Conservation (phyloP, 768 basidiomycete genomes). For the Mycena olivaceomarginata region DNA sequence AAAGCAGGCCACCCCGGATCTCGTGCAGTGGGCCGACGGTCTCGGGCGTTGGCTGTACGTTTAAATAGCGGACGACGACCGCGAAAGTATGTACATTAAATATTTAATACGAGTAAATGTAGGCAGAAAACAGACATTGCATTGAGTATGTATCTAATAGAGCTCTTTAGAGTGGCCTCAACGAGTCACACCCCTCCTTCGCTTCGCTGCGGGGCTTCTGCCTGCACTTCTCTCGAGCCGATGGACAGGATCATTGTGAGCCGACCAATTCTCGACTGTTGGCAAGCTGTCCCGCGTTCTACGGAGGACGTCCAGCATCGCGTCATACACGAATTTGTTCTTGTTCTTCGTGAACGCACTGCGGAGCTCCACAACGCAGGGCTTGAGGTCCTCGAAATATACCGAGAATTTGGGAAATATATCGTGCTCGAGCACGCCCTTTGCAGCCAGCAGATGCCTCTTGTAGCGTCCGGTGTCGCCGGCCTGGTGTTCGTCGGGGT, state of each 20-base stretch:
- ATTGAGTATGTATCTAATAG: conserved; percentile 13
- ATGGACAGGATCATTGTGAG: conserved; percentile 9
- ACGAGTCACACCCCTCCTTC: background rate
- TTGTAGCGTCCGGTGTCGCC: conserved; percentile 1
- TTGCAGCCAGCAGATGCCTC: conserved; percentile 8
- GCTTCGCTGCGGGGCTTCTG: background rate
- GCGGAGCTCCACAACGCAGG: conserved; percentile 25
- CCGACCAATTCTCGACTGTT: conserved; percentile 6
- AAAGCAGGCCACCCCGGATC: conserved; percentile 59
- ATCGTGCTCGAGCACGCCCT: conserved; percentile 25
- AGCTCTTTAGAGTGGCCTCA: background rate
- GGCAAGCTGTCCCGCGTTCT: conserved; percentile 22
- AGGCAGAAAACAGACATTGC: conserved; percentile 15
- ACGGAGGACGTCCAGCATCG: conserved; percentile 33
- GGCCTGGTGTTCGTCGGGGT: conserved; percentile 1
- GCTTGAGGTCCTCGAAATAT: conserved; percentile 32
- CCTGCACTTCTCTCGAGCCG: background rate
- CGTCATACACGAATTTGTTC: conserved; percentile 24
- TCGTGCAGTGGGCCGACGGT: conserved; percentile 71
- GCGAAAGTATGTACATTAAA: conserved; percentile 3
- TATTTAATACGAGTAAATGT: conserved; percentile 3
- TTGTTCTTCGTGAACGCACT: conserved; percentile 18
- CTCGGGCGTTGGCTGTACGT: conserved; percentile 80
- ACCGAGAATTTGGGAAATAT: background rate
- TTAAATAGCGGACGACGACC: conserved; percentile 49